Base-by-base conservation (phyloP, 2,329 filamentous ascomycete species). In the Fusarium euwallaceae region DNA sequence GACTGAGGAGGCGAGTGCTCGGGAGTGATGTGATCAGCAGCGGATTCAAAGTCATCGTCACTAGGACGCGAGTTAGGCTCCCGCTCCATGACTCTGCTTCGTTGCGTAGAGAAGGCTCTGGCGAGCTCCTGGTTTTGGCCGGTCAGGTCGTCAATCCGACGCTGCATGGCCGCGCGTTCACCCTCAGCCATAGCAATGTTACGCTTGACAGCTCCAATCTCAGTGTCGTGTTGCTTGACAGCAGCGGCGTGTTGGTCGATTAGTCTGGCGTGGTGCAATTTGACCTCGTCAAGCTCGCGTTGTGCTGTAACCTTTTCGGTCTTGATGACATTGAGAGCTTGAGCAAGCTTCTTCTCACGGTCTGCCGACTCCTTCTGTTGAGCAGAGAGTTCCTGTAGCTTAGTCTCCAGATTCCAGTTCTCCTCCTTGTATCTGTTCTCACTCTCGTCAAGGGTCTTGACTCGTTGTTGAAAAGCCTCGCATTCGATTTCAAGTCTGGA, bases 401-500 rank as follows among this genome's bases (percentile, higher is more conserved):
- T 94, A 0, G 95, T 97, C 83, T 99, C 97, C 41, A 99, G 88
- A 73, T 94, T 96, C 97, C 97, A 99, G 82, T 98, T 99, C 83
- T 98, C 97, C 80, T 99, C 97, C 84, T 98, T 98, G 86, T 97
- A 98, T 62, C 94, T 92, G 79, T 97, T 93, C 82, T 99, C 97
- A 81, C 94, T 98, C 83, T 99, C 97, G 78, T 98, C 95, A 45
- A 98, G 87, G 8, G 90, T 89, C 80, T 94, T 93, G 74, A 98
- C 87, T 37, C 95, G 91, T 81, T 97, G 94, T 63, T 93, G 90
- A 73, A 97, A 90, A 4, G 89, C 91, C 81, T 97, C 93, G 0
- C 92, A 90, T 75, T 98, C 95, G 37, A 94, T 89, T 82, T 98
- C 95, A 39, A 98, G 87, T 70, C 91, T 90, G 7, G 93, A 92